Percentiles rank a stretch among this genome's conserved stretches.
phyloP scores from a whole-genome alignment of 192 early-diverging fungal species.

The Chytriomyces sp. region DNA sequence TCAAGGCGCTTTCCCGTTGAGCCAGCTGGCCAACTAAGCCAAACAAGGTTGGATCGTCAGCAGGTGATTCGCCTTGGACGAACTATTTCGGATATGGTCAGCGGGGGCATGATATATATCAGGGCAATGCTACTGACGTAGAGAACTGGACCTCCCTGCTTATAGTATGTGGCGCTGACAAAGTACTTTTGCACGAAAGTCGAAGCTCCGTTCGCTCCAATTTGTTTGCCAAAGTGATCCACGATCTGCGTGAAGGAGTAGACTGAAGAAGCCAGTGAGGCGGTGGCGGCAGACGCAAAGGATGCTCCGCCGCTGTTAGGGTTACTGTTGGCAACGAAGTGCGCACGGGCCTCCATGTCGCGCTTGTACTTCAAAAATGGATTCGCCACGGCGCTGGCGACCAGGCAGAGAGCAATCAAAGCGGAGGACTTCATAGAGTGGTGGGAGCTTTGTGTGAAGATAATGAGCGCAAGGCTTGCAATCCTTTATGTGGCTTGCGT shows the following conservation, averaged over 20 bases:
- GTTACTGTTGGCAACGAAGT: too few relatives aligned
- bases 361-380: too few relatives aligned
- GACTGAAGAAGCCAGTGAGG: too few relatives aligned
- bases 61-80: not conserved
- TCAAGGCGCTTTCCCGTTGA: not conserved
- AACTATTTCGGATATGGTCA: not conserved
- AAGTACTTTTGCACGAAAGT: not conserved
- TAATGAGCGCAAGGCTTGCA: too few relatives aligned
- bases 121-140: not conserved
- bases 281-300: too few relatives aligned
- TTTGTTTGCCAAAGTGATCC: constrained; percentile 16
- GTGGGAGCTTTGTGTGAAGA: too few relatives aligned
- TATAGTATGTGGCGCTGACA: not conserved
- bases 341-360: too few relatives aligned
- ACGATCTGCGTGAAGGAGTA: constrained; percentile 19
- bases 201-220: constrained; percentile 6
- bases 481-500: too few relatives aligned
- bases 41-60: not conserved
- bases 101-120: not conserved
- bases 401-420: too few relatives aligned
- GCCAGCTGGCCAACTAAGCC: not conserved
- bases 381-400: too few relatives aligned
- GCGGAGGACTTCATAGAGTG: too few relatives aligned
- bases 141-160: not conserved
- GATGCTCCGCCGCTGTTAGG: too few relatives aligned